phyloP scores from a whole-genome alignment of 192 early-diverging fungal genomes.

The Rhizophagus sp. region DNA sequence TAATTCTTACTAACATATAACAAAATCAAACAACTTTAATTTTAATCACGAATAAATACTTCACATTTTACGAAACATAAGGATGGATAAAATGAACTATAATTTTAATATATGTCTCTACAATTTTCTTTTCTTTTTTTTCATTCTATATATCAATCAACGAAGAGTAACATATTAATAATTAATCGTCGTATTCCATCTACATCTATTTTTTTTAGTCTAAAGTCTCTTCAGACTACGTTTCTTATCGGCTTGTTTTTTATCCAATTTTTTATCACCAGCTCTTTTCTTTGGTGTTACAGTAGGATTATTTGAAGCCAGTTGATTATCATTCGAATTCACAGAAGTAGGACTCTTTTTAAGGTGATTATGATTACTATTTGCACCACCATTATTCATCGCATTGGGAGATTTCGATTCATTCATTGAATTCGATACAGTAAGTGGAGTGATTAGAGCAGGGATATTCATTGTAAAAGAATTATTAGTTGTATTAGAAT shows the following conservation, averaged over 20 bases:
- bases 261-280: conserved; percentile 29
- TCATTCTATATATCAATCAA: too few relatives aligned
- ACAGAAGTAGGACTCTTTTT: conserved; percentile 25
- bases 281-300: conserved; percentile 30
- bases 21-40: too few relatives aligned
- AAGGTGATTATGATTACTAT: neutral
- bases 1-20: too few relatives aligned
- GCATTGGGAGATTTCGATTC: conserved; percentile 1
- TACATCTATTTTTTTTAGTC: neutral
- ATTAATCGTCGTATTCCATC: too few relatives aligned
- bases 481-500: neutral
- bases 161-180: too few relatives aligned
- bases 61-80: too few relatives aligned
- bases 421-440: conserved; percentile 14
- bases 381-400: neutral
- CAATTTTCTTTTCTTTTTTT: too few relatives aligned
- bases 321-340: neutral
- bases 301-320: neutral
- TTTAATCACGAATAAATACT: too few relatives aligned
- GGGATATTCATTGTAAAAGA: neutral
- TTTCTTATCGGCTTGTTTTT: conserved; percentile 31
- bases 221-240: conserved; percentile 31
- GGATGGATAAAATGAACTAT: too few relatives aligned
- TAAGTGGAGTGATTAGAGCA: conserved; percentile 14
- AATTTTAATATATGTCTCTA: too few relatives aligned